Base-by-base conservation (phyloP, 192 early-diverging fungal species). In the Diversispora epigaea region DNA sequence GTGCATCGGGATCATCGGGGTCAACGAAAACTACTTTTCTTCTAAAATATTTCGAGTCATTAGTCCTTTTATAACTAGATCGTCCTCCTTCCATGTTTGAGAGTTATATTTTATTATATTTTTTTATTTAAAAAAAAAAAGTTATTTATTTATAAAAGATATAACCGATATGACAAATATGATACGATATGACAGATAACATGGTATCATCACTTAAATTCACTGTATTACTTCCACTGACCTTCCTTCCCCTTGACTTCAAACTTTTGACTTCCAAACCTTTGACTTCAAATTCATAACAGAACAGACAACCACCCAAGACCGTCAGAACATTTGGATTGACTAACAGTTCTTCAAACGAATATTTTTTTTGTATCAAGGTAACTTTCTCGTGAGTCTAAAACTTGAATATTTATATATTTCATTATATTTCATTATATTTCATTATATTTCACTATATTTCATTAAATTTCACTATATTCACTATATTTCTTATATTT, bases 11-110 rank as follows among this genome's bases (percentile, higher is more conserved):
- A 72, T 88, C 87, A 55, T 88, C 85, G 9, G 87, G 87, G 73
- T 88, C 85, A 10, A 88, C 87, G 80, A 87, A 88, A 4, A 88
- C 87, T 6, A 88, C 71, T 40, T 74, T 71, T 25, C 79, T 77
- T 41, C 68, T n/a, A 8, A 43, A 17, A 6, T 78, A 80, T 22
- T 78, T 71, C 22, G 68, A 47, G 49, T 69, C 68, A 32, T 32
- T 54, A 4, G 6, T 17, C 7, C 50, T 45, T 32, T 22, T 47
- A 21, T 22, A 25, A 43, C 40, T 69, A 25, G 68, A 14, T 54
- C 50, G 49, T 10, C 19, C 50, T 54, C 50, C 67, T 47, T 50
- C 50, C 5, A 50, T 47, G 41, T 54, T 54, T 4, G n/a, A 14
- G 0, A 8, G 12, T 54, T 54, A 54, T 50, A 12, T 14, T 4